A percentile compares a stretch with the other conserved stretches of the same genome.
Conservation (phyloP, 352 stramenopile species). For the Pythium brachiatum region DNA sequence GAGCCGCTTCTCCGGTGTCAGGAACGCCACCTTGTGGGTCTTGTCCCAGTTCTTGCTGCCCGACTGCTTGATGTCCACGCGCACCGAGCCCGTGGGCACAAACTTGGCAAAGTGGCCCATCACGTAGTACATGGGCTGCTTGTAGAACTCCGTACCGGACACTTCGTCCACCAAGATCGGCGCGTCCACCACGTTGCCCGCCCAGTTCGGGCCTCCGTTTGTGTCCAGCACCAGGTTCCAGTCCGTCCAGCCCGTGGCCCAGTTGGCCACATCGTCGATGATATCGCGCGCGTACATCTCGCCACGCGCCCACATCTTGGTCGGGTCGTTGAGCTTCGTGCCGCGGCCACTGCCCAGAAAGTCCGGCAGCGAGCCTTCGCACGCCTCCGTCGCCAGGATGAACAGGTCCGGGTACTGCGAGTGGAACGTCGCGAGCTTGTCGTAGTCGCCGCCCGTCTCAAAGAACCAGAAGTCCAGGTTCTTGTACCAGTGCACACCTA, state of each 20-base stretch:
- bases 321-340: conserved; percentile 40
- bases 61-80: conserved; percentile 38
- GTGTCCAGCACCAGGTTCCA: conserved; percentile 85
- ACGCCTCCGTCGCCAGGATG: conserved; percentile 81
- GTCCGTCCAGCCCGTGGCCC: conserved; percentile 75
- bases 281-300: conserved; percentile 87
- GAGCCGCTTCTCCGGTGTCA: conserved; percentile 42
- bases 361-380: conserved; percentile 54
- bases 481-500: conserved; percentile 87
- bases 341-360: conserved; percentile 48
- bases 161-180: conserved; percentile 67
- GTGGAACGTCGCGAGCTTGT: conserved; percentile 49
- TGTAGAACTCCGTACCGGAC: conserved; percentile 61
- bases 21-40: conserved; percentile 44
- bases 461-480: conserved; percentile 48
- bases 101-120: conserved; percentile 80
- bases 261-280: conserved; percentile 78
- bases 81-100: conserved; percentile 43
- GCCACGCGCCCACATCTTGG: conserved; percentile 55
- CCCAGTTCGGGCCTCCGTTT: conserved; percentile 68
- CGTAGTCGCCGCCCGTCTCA: conserved; percentile 43
- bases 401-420: conserved; percentile 62
- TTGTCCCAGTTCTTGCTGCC: conserved; percentile 24
- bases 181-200: conserved; percentile 59
- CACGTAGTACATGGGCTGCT: conserved; percentile 83